These are phyloP conservation scores for Colletotrichum melonis DNA, from an alignment of 2,329 filamentous ascomycete genomes.

Conservation along the genomic window DNA sequence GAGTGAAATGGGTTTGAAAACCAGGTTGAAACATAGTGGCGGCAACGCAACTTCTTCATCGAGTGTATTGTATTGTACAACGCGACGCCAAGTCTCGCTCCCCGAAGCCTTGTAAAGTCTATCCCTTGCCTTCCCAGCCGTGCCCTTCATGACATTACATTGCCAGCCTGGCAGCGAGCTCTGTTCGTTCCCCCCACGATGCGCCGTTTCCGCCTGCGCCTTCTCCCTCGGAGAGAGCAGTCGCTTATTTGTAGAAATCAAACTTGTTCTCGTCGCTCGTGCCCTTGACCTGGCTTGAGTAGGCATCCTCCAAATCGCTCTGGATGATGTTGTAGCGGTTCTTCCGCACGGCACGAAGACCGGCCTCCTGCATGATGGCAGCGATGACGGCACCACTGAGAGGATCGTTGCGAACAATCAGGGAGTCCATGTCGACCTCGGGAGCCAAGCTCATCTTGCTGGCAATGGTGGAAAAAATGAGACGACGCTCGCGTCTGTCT, in stretches of 20 bases:
- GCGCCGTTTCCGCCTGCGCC: neutral
- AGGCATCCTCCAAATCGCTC: constrained; percentile 94
- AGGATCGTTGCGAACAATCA: constrained; percentile 97
- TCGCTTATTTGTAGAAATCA: constrained; percentile 86
- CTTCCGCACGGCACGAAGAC: constrained; percentile 92
- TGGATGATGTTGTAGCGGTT: constrained; percentile 99
- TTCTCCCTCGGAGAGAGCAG: neutral
- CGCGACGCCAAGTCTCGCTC: constrained; percentile 24
- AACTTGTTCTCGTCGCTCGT: constrained; percentile 77
- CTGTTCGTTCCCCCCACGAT: neutral
- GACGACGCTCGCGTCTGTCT: constrained; percentile 91
- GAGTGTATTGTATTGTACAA: constrained; percentile 34
- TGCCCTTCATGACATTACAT: constrained; percentile 16
- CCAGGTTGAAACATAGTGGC: neutral
- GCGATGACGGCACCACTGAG: constrained; percentile 95
- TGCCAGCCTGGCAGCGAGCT: constrained; percentile 22
- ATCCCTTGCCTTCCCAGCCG: constrained; percentile 16
- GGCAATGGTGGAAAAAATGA: constrained; percentile 98
- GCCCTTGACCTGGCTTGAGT: constrained; percentile 95
- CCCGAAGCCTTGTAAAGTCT: constrained; percentile 27
- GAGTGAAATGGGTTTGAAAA: neutral
- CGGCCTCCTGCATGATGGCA: constrained; percentile 99
- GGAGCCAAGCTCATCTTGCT: constrained; percentile 97
- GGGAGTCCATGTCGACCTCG: constrained; percentile 93
- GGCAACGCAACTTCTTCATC: constrained; percentile 23